Evolutionary conservation across 768 basidiomycete species (phyloP), one percentile per base, ranked within the genome.

Genomic region (Zangia roseola): DNA sequence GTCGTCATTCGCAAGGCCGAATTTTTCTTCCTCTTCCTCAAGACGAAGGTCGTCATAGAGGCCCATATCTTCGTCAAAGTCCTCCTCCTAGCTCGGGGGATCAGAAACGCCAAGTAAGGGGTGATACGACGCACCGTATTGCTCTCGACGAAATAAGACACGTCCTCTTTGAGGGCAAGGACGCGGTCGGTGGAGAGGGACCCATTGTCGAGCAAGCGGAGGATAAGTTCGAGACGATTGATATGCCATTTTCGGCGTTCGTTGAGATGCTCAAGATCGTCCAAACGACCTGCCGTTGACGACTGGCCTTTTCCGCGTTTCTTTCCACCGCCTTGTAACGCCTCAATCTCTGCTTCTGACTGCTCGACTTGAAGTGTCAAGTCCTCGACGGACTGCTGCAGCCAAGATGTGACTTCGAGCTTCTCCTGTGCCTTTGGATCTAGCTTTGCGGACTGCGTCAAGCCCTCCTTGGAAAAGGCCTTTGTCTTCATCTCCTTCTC

Each of bases 401-500:
- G 76, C 93, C 95, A 98, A 47, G 81, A 71, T 14, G 83, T 87
- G 12, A 86, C 83, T 61, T 98, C 95, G 58, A 87, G 79, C 71
- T 97, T 97, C 71, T 94, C 93, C 73, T 97, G 93, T 49, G 95
- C 93, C 64, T 92, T 94, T 46, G 97, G 97, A 70, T 98, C 97
- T 20, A 98, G 84, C 62, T 91, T 93, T 31, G 91, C 81, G 10
- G 93, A 91, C 52, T 94, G 91, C 52, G 88, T 97, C 35, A 99
- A 78, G 35, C 97, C 97, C 70, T 98, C 97, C 65, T 98, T 99
- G 17, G 94, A 97, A 72, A 98, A 99, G 0, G 97, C 97, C 70
- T 99, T 99, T 50, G 97, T 98, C 80, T 99, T 99, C 95, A 98
- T 98, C 73, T 99, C 97, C 76, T 98, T 99, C 75, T 99, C 97